These are phyloP conservation scores for Coffea eugenioides DNA, from an alignment of 257 asterid genomes.

Conservation along the genomic window DNA sequence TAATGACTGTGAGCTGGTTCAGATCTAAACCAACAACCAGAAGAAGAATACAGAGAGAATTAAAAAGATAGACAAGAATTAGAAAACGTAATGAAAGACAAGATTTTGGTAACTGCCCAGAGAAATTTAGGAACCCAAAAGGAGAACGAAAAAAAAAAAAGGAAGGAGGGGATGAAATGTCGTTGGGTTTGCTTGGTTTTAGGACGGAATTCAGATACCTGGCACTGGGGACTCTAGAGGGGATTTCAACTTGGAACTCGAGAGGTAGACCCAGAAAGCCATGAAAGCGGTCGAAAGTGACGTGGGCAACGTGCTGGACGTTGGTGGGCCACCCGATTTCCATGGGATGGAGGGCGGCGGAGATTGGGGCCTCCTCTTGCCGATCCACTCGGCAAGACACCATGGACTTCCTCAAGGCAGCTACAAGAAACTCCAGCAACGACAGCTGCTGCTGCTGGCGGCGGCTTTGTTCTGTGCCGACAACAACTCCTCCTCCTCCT, in stretches of 20 bases:
- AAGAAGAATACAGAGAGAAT: too few species aligned
- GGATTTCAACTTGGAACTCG: slow-evolving; percentile 86
- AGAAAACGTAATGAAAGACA: background rate
- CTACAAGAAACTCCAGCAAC: slow-evolving; percentile 58
- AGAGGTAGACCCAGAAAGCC: slow-evolving; percentile 93
- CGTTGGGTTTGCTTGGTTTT: too few species aligned
- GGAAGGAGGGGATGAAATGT: background rate
- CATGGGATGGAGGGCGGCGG: slow-evolving; percentile 65
- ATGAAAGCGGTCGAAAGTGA: slow-evolving; percentile 89
- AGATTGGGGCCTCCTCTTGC: slow-evolving; percentile 36
- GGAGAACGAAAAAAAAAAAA: background rate
- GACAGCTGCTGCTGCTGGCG: slow-evolving; percentile 51
- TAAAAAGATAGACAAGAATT: too few species aligned
- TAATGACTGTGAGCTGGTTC: too few species aligned
- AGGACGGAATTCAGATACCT: slow-evolving; percentile 42
- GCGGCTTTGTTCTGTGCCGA: slow-evolving; percentile 39
- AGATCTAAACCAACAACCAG: background rate
- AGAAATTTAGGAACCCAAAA: background rate
- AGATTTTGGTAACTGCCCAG: background rate
- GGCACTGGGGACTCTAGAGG: slow-evolving; percentile 89
- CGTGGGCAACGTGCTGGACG: slow-evolving; percentile 88
- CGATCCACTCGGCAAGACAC: slow-evolving; percentile 77
- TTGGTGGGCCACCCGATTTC: slow-evolving; percentile 97
- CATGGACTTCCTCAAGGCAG: slow-evolving; percentile 90
- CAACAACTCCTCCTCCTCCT: background rate